Percentiles rank a stretch among this genome's conserved stretches.
Evolutionary conservation across 208 protist genomes (phyloP).

Genomic region (Trypanosoma avium): DNA sequence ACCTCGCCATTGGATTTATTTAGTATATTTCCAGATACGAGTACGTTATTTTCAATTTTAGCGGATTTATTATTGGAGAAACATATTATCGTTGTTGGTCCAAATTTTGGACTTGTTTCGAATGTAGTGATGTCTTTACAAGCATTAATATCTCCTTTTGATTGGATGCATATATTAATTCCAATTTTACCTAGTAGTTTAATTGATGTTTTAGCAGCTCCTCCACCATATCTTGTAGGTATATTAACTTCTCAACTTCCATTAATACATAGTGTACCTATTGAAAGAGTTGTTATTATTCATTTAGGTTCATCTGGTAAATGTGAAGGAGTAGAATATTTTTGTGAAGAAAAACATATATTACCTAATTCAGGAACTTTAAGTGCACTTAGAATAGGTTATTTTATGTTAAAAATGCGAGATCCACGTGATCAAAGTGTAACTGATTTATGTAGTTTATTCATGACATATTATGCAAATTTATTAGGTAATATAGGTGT

Average conservation of each 20-base stretch:
- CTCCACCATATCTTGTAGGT: slow-evolving; percentile 74
- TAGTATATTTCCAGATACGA: slow-evolving; percentile 57
- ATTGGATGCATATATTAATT: slow-evolving; percentile 88
- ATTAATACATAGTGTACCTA: slow-evolving; percentile 34
- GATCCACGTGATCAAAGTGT: slow-evolving; percentile 57
- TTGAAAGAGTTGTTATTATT: slow-evolving; percentile 60
- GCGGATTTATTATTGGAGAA: slow-evolving; percentile 71
- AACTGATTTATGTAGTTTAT: slow-evolving; percentile 74
- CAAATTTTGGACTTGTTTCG: slow-evolving; percentile 77
- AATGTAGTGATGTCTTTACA: slow-evolving; percentile 81
- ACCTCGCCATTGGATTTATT: slow-evolving; percentile 67
- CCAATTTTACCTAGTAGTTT: slow-evolving; percentile 65
- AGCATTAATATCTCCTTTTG: slow-evolving; percentile 75
- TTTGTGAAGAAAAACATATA: slow-evolving; percentile 44
- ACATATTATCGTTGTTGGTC: slow-evolving; percentile 79
- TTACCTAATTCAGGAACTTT: slow-evolving; percentile 65
- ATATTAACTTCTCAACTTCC: slow-evolving; percentile 72
- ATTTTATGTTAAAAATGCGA: slow-evolving; percentile 52
- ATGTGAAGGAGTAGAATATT: slow-evolving; percentile 58
- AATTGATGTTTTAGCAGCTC: slow-evolving; percentile 70
- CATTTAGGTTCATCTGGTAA: slow-evolving; percentile 50
- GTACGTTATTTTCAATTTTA: slow-evolving; percentile 66
- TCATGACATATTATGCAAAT: slow-evolving; percentile 76
- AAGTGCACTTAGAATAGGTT: slow-evolving; percentile 66
- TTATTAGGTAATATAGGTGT: slow-evolving; percentile 67